Conservation (phyloP, 345 rosid species). For the Moricandia arvensis region DNA sequence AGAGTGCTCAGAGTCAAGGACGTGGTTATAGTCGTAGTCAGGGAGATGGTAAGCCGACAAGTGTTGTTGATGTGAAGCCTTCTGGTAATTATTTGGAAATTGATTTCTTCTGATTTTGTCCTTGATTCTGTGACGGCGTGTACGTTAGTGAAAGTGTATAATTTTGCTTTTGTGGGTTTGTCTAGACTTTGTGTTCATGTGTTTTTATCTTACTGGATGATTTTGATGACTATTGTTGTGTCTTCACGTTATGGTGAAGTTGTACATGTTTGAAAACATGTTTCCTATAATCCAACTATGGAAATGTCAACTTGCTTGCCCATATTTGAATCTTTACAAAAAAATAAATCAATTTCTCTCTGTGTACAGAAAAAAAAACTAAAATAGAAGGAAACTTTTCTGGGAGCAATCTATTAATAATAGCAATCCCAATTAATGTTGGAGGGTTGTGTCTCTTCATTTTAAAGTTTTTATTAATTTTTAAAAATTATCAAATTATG, state of each 20-base stretch:
- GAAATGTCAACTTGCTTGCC: background rate
- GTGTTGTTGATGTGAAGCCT: conserved; percentile 46
- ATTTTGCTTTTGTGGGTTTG: conserved; percentile 4
- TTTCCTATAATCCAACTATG: background rate
- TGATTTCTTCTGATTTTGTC: conserved; percentile 60
- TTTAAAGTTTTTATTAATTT: too few species aligned
- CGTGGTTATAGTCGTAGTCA: conserved; percentile 13
- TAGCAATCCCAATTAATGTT: too few species aligned
- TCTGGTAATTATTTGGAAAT: conserved; percentile 69
- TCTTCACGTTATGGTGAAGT: conserved; percentile 3
- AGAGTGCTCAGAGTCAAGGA: conserved; percentile 14
- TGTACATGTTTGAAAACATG: conserved; percentile 6
- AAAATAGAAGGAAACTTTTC: background rate
- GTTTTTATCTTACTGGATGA: conserved; percentile 6
- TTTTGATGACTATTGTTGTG: background rate
- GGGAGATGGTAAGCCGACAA: conserved; percentile 29
- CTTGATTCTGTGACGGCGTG: background rate
- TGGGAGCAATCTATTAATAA: too few species aligned
- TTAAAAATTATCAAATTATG: too few species aligned
- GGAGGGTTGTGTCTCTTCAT: too few species aligned
- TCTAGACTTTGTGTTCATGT: conserved; percentile 11
- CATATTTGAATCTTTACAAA: background rate
- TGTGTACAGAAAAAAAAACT: background rate
- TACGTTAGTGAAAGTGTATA: background rate
- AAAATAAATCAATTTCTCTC: background rate